Conservation (phyloP, 1,284 basidiomycete species). For the Tylopilus sp. region DNA sequence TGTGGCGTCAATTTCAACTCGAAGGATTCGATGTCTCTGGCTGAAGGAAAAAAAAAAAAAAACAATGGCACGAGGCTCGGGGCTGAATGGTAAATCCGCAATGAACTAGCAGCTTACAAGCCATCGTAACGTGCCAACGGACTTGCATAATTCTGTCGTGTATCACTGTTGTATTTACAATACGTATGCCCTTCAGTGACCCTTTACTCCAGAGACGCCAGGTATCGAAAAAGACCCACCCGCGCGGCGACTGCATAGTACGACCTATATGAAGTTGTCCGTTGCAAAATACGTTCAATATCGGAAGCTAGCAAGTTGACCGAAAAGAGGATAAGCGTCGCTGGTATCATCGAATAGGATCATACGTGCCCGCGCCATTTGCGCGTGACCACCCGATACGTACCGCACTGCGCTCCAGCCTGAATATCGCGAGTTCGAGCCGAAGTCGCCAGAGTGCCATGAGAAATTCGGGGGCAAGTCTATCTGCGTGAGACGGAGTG, state of each 20-base stretch:
- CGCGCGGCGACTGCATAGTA: not conserved
- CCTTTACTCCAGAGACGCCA: not conserved
- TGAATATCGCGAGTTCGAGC: slow-evolving; percentile 20
- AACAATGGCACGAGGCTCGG: not conserved
- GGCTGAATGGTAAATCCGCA: no score
- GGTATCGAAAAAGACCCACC: slow-evolving; percentile 5
- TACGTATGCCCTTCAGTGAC: not conserved
- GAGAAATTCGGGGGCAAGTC: slow-evolving; percentile 13
- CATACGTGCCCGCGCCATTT: not conserved
- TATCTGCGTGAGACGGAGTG: not conserved
- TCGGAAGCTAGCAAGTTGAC: slow-evolving; percentile 15
- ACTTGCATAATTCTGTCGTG: not conserved
- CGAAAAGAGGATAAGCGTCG: not conserved
- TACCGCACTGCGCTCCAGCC: slow-evolving; percentile 30
- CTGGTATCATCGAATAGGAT: not conserved
- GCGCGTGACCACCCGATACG: slow-evolving; percentile 2
- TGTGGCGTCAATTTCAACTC: not conserved
- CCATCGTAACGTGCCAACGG: no score
- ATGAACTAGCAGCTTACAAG: slow-evolving; percentile 4
- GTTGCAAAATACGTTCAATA: slow-evolving; percentile 21
- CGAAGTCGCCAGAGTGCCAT: slow-evolving; percentile 17
- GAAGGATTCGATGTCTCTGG: not conserved
- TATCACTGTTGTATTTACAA: not conserved
- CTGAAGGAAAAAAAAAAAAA: not conserved
- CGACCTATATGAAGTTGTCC: not conserved